Evolutionary conservation across 352 stramenopile genomes (phyloP).

Genomic region (Phytophthora idaei): DNA sequence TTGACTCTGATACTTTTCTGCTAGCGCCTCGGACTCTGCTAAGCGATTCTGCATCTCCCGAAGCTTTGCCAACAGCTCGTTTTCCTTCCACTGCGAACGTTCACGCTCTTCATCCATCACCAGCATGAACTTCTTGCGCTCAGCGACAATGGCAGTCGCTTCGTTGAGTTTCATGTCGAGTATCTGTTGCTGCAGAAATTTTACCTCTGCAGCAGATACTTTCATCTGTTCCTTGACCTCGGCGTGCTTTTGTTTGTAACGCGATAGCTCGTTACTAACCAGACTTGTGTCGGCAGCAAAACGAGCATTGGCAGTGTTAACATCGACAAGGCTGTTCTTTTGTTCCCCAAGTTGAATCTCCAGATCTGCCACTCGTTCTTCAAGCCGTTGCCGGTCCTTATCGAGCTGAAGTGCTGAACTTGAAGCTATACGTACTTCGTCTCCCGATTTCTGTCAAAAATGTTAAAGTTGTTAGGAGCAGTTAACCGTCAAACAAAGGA

Average conservation of each 20-base stretch:
- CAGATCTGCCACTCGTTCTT: slow-evolving; percentile 29
- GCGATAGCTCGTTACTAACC: slow-evolving; percentile 23
- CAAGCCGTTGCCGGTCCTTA: slow-evolving; percentile 30
- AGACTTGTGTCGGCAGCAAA: slow-evolving; percentile 35
- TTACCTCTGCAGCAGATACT: slow-evolving; percentile 31
- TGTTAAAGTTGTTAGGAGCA: not conserved
- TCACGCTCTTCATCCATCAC: slow-evolving; percentile 58
- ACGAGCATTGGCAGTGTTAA: slow-evolving; percentile 24
- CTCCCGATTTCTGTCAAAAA: slow-evolving; percentile 30
- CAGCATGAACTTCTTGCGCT: slow-evolving; percentile 58
- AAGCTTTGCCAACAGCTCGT: slow-evolving; percentile 54
- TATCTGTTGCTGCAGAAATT: slow-evolving; percentile 55
- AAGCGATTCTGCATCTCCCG: slow-evolving; percentile 57
- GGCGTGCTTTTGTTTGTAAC: slow-evolving; percentile 17
- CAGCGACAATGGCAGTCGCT: slow-evolving; percentile 53
- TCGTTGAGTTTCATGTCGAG: slow-evolving; percentile 62
- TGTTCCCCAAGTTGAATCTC: slow-evolving; percentile 26
- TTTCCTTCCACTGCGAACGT: slow-evolving; percentile 60
- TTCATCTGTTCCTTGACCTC: slow-evolving; percentile 42
- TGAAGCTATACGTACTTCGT: slow-evolving; percentile 24
- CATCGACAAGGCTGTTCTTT: slow-evolving; percentile 17
- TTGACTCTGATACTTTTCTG: slow-evolving; percentile 69
- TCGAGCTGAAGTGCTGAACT: slow-evolving; percentile 23
- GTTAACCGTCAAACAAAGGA: not conserved
- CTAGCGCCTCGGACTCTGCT: slow-evolving; percentile 53